phyloP scores from a whole-genome alignment of 2,329 filamentous ascomycete species.

The Aspergillus sp. region DNA sequence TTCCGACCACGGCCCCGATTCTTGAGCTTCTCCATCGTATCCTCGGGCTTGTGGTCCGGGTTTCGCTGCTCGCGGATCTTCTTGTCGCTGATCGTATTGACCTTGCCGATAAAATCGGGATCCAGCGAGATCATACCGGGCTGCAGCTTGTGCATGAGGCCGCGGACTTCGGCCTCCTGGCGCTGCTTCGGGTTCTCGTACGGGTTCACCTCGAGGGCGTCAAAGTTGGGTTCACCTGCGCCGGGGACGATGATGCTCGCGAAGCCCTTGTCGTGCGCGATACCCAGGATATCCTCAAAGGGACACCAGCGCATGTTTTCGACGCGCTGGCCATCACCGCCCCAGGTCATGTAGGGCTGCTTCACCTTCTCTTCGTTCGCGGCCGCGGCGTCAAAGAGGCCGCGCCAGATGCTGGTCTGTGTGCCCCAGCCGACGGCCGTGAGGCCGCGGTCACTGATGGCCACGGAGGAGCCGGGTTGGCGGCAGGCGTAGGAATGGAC shows the following conservation, averaged over 20 bases:
- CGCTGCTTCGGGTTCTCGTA: constrained; percentile 93
- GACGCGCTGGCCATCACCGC: constrained; percentile 78
- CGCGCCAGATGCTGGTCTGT: constrained; percentile 86
- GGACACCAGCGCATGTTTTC: constrained; percentile 91
- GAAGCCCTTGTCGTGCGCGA: constrained; percentile 84
- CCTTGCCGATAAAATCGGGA: constrained; percentile 85
- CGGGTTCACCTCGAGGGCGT: constrained; percentile 90
- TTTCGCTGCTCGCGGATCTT: constrained; percentile 78
- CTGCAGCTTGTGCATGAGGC: constrained; percentile 88
- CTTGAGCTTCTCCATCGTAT: constrained; percentile 63
- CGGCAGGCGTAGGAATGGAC: constrained; percentile 86
- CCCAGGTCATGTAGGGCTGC: constrained; percentile 91
- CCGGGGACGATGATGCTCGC: constrained; percentile 88
- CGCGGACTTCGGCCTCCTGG: constrained; percentile 88
- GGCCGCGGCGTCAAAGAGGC: constrained; percentile 76
- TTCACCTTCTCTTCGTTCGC: constrained; percentile 77
- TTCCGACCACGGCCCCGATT: constrained; percentile 90
- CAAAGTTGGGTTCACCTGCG: constrained; percentile 95
- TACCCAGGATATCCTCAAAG: constrained; percentile 88
- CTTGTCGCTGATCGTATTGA: constrained; percentile 80
- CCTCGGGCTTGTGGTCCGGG: constrained; percentile 71
- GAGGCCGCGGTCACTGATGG: constrained; percentile 86
- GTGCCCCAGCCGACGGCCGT: constrained; percentile 93
- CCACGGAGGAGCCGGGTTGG: constrained; percentile 78
- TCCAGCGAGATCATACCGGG: constrained; percentile 97